These are phyloP conservation scores for Amanita muscaria DNA, from an alignment of 768 basidiomycete species.

Conservation along the genomic window DNA sequence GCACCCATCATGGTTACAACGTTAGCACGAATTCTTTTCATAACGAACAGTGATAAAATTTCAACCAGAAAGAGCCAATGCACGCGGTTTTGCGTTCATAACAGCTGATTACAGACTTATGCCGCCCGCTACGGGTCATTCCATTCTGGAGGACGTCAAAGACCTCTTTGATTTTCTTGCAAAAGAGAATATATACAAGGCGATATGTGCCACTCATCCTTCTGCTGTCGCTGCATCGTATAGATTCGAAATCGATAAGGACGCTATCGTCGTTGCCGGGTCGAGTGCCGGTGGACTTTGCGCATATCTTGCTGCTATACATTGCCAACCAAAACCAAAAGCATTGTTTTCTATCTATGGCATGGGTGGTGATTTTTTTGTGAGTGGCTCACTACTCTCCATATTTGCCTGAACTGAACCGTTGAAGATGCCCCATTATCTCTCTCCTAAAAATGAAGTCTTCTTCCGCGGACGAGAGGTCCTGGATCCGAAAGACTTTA, in stretches of 20 bases:
- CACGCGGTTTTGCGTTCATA: slow-evolving; percentile 46
- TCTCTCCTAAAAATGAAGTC: slow-evolving; percentile 35
- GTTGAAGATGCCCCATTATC: slow-evolving; percentile 48
- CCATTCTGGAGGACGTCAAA: slow-evolving; percentile 48
- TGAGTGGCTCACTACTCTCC: too few species aligned
- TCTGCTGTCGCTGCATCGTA: background rate
- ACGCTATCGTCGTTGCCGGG: slow-evolving; percentile 44
- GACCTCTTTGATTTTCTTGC: slow-evolving; percentile 45
- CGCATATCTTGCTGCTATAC: slow-evolving; percentile 50
- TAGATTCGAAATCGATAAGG: slow-evolving; percentile 30
- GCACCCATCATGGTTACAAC: slow-evolving; percentile 58
- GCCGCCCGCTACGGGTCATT: slow-evolving; percentile 44
- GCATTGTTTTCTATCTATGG: slow-evolving; percentile 53
- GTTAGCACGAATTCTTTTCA: slow-evolving; percentile 24
- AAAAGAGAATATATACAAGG: slow-evolving; percentile 5
- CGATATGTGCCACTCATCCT: slow-evolving; percentile 7
- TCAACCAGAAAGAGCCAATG: slow-evolving; percentile 35
- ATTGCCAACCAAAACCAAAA: slow-evolving; percentile 44
- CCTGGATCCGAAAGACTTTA: slow-evolving; percentile 38
- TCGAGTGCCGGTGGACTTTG: slow-evolving; percentile 57
- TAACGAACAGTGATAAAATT: background rate
- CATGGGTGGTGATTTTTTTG: slow-evolving; percentile 53
- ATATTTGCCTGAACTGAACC: too few species aligned
- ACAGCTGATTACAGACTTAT: slow-evolving; percentile 58
- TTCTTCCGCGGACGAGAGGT: slow-evolving; percentile 52